Evolutionary conservation across 1,139 yeast genomes (phyloP).

Genomic region (Candida frijolesensis): DNA sequence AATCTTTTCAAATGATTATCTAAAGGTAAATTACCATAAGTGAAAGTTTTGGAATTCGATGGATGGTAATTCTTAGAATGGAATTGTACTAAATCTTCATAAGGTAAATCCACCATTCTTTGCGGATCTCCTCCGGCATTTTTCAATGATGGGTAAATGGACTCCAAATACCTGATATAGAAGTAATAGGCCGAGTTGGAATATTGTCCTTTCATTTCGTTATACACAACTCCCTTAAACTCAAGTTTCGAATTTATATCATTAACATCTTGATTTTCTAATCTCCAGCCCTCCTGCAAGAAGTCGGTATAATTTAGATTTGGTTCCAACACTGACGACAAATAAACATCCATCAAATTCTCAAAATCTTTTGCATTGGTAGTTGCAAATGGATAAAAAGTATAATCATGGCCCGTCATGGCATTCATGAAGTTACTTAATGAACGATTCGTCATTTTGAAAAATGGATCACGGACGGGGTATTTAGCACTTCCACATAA

Average conservation of each 20-base stretch:
- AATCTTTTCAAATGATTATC: conserved; percentile 62
- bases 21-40: conserved; percentile 81
- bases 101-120: conserved; percentile 69
- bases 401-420: conserved; percentile 96
- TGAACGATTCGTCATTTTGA: conserved; percentile 88
- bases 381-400: conserved; percentile 95
- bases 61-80: conserved; percentile 84
- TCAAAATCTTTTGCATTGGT: conserved; percentile 80
- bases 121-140: conserved; percentile 96
- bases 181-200: conserved; percentile 85
- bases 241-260: conserved; percentile 63
- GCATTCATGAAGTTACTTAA: conserved; percentile 97
- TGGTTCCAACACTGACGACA: conserved; percentile 87
- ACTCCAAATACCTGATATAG: conserved; percentile 81
- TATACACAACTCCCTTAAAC: conserved; percentile 95
- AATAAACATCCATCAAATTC: conserved; percentile 84
- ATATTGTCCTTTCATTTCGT: conserved; percentile 98
- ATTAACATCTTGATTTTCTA: conserved; percentile 67
- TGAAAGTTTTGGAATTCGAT: conserved; percentile 81
- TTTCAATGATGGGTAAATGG: conserved; percentile 81
- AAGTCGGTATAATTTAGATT: conserved; percentile 78
- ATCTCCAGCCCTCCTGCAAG: conserved; percentile 96
- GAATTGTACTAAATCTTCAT: conserved; percentile 75
- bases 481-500: conserved; percentile 88
- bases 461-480: conserved; percentile 96